Evolutionary conservation across 1,284 basidiomycete species (phyloP), one percentile per base, ranked within the genome.

Genomic region (Fomes fomentarius): DNA sequence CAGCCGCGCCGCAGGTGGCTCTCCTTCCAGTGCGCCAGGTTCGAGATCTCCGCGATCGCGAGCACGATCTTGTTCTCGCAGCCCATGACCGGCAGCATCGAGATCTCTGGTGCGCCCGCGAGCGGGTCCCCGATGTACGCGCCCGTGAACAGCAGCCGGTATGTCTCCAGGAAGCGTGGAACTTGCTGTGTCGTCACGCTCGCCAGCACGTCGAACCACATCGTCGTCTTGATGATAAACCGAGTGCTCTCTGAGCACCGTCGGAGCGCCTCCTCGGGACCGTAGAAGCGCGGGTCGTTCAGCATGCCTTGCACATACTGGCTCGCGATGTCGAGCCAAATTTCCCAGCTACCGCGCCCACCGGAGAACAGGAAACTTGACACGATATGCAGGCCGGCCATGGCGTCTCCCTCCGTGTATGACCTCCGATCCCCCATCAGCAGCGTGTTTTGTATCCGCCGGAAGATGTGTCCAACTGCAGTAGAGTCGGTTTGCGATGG

Each of bases 171-270:
- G 66, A 92, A 84, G 35, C 74, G 70, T 8, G 90, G 89, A 2
- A 73, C 65, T 57, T 77, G 65, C 58, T 81, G 75, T 22, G 82
- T 83, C 7, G 89, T 90, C 38, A 90, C 80, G 1, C 85, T 83
- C 6, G 88, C 88, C 38, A 93, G 76, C 35, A 93, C 89, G 69
- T 93, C 91, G 65, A 91, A 91, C 91, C 91, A 93, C 57, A 93
- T 85, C 35, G 89, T 83, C 22, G 89, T 88, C 68, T 89, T 89
- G 69, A 92, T 79, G 62, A 93, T 84, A 69, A 91, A 91, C 31
- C 73, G 80, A 66, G 73, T 77, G 68, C 73, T 76, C 60, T 77
- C 74, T 19, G 64, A 62, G 61, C 81, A 83, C 10, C 54, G 56
- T 28, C 73, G 55, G n/a, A 89, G 75, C 8, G 78, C 78, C 48